Evolutionary conservation across 2,329 filamentous ascomycete species (phyloP), one percentile per base, ranked within the genome.

Genomic region (Cadophora gregata): DNA sequence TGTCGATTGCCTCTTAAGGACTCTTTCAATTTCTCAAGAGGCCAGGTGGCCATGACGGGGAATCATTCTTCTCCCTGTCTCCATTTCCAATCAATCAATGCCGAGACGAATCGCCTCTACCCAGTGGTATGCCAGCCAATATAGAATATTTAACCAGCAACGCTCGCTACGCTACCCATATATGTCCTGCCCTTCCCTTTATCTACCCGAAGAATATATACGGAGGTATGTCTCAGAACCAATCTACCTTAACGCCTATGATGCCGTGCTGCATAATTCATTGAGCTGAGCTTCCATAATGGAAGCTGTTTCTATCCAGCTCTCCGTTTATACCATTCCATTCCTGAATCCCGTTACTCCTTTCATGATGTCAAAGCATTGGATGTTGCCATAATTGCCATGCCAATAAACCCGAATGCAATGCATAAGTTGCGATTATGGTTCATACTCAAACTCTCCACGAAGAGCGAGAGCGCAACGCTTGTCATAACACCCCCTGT

Each of bases 401-500:
- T 98, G 1, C 96, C 92, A 27, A 91, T 75, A 80, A 96, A 96
- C 8, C 89, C 93, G 81, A 93, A 94, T 27, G 87, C 83, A 75
- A 93, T 92, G 79, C 91, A 94, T 75, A 96, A 76, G 68, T 89
- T 88, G 68, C 90, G 85, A 75, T 90, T 90, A 80, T 96, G 93
- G 71, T 93, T 94, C 75, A 97, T 80, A 66, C 90, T 91, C 76
- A 97, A 78, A 71, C 90, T 91, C 81, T 99, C 94, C 3, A 91
- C 90, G 75, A 97, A 95, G 7, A 99, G 82, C 79, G 96, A 92
- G 76, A 99, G 80, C 2, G 91, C 93, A 33, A 99, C 96, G 73
- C 91, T 96, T 31, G 93, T 90, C 96, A 99, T 98, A 74, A 99
- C 96, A 0, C 96, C 96, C 0, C 93, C 89, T 0, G 95, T 98